These are phyloP conservation scores for Pichia sp. DNA, from an alignment of 1,139 yeast species.

Conservation along the genomic window DNA sequence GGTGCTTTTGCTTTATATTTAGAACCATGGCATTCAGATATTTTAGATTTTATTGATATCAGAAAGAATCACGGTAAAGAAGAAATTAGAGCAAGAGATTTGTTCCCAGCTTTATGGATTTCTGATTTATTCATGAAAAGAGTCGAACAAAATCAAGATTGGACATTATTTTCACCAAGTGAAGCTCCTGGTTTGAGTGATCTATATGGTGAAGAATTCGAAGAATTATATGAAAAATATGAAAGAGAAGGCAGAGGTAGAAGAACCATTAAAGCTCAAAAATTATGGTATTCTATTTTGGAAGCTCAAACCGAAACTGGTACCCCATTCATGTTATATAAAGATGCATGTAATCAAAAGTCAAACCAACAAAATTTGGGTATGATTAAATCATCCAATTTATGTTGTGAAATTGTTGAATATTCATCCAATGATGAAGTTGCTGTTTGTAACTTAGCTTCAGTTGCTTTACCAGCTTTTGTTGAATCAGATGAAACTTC, in stretches of 20 bases:
- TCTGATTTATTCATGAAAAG: conserved; percentile 57
- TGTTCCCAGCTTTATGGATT: conserved; percentile 56
- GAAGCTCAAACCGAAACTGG: conserved; percentile 60
- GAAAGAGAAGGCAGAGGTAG: conserved; percentile 43
- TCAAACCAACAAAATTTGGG: conserved; percentile 55
- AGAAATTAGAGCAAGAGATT: conserved; percentile 54
- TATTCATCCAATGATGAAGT: conserved; percentile 50
- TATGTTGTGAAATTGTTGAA: conserved; percentile 57
- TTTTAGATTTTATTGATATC: conserved; percentile 46
- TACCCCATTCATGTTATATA: conserved; percentile 54
- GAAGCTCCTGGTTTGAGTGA: conserved; percentile 51
- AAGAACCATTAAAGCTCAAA: conserved; percentile 45
- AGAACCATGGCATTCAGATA: conserved; percentile 58
- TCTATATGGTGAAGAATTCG: conserved; percentile 48
- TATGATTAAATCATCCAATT: conserved; percentile 49
- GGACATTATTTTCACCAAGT: conserved; percentile 54
- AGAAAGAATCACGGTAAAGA: conserved; percentile 58
- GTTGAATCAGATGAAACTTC: conserved; percentile 35
- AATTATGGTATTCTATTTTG: conserved; percentile 49
- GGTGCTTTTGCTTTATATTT: conserved; percentile 54
- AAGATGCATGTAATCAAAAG: conserved; percentile 51
- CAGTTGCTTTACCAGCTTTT: conserved; percentile 51
- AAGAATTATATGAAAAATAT: conserved; percentile 38
- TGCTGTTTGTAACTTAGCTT: conserved; percentile 56
- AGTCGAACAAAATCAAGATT: conserved; percentile 43